A percentile compares a stretch with the other conserved stretches of the same genome.
These are phyloP conservation scores for Hypoxylon perforatum DNA, from an alignment of 495 filamentous ascomycete genomes.

Conservation along the genomic window DNA sequence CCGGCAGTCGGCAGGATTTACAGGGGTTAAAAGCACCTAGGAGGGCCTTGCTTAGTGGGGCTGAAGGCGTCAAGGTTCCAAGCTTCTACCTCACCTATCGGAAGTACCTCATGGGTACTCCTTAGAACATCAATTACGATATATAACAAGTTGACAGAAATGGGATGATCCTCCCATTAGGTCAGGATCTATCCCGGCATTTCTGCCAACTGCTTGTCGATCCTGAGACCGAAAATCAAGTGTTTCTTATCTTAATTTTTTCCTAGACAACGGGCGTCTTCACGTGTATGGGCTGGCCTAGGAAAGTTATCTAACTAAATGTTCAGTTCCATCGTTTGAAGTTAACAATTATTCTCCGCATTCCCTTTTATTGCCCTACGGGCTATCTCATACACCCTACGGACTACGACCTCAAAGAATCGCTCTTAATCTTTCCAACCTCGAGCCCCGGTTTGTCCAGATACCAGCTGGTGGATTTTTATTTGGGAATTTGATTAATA, in stretches of 20 bases:
- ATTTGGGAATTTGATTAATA: constrained; percentile 17
- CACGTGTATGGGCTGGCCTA: constrained; percentile 9
- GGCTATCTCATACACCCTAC: constrained; percentile 9
- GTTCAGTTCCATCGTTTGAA: constrained; percentile 4
- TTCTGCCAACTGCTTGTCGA: constrained; percentile 10
- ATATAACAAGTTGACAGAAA: constrained; percentile 16
- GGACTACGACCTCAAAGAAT: constrained; percentile 5
- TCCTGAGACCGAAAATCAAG: constrained; percentile 15
- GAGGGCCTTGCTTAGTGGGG: constrained; percentile 6
- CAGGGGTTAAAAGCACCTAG: constrained; percentile 7
- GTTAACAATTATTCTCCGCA: constrained; percentile 15
- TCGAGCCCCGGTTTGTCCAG: not conserved
- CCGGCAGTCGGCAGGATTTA: constrained; percentile 35
- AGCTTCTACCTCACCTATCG: constrained; percentile 15
- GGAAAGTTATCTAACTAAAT: no score
- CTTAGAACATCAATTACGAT: constrained; percentile 19
- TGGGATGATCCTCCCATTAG: constrained; percentile 20
- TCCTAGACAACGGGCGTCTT: not conserved
- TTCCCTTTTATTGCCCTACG: constrained; percentile 6
- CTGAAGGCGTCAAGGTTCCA: constrained; percentile 21
- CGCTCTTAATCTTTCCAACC: not conserved
- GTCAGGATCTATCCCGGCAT: constrained; percentile 26
- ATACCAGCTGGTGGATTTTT: not conserved
- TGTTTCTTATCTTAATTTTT: constrained; percentile 24
- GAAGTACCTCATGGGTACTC: constrained; percentile 29